Conservation (phyloP, 192 early-diverging fungal species). For the Lunasporangiospora selenospora region DNA sequence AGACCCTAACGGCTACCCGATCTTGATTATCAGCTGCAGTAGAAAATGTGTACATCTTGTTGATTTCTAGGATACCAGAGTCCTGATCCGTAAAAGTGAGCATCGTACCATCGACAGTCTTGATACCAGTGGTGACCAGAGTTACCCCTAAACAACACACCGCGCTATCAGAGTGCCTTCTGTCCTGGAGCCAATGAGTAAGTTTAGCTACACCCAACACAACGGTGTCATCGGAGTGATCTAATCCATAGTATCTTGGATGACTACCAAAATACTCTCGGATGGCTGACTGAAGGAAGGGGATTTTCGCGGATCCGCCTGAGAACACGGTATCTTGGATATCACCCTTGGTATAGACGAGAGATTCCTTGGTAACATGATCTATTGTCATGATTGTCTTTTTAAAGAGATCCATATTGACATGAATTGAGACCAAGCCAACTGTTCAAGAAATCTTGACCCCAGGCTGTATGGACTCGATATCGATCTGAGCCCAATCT, state of each 20-base stretch:
- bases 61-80: constrained; percentile 87
- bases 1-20: constrained; percentile 91
- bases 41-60: constrained; percentile 94
- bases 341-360: constrained; percentile 68
- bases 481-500: constrained; percentile 11
- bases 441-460: constrained; percentile 74
- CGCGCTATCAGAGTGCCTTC: constrained; percentile 41
- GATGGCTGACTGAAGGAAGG: constrained; percentile 82
- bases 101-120: constrained; percentile 93
- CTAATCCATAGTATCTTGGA: constrained; percentile 82
- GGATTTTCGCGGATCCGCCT: constrained; percentile 88
- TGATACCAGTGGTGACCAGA: constrained; percentile 81
- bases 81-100: constrained; percentile 89
- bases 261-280: constrained; percentile 86
- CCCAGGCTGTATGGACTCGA: constrained; percentile 3
- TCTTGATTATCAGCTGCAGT: constrained; percentile 95
- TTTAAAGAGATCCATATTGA: constrained; percentile 87
- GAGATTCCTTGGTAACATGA: constrained; percentile 81
- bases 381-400: constrained; percentile 85
- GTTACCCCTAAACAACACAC: constrained; percentile 54
- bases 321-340: constrained; percentile 88
- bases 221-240: constrained; percentile 81
- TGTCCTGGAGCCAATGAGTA: constrained; percentile 38
- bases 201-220: constrained; percentile 86
- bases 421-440: constrained; percentile 87